Base-by-base conservation (phyloP, 1,284 basidiomycete genomes). In the Anthracocystis panici-leucophaei region DNA sequence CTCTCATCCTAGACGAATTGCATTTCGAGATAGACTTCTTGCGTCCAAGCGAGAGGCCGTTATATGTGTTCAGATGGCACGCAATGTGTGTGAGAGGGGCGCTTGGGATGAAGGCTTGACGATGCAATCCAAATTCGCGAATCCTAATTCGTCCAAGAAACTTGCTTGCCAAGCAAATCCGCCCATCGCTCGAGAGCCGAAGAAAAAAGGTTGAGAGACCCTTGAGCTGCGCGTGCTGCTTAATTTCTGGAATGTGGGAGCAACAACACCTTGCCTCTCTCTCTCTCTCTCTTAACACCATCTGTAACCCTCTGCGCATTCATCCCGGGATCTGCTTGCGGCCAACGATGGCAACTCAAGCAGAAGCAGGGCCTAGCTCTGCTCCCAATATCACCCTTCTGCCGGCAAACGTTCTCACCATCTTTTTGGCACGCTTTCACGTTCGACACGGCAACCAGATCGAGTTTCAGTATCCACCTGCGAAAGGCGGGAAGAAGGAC, bases 401-500 rank as follows among this genome's bases (percentile, higher is more conserved):
- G 20, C 73, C 73, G 35, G 52, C 67, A 44, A 80, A 80, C 48
- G 65, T 75, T n/a, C 51, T 74, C 18, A 60, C 68, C 35, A 63
- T 81, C 68, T 81, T 79, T 46, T 63, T 77, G 5, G 77, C 77
- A 4, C 62, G 59, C 21, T 81, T 81, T 21, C 77, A 81, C 53
- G 66, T 74, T 16, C 68, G 79, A 31, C 57, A 65, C 20, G 79
- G 79, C 33, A 81, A 81, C 40, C 70, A 77, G 65, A 74, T 81
- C 57, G 67, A 69, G 16, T 78, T 62, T 29, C 68, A 75, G 27
- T 66, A 72, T 46, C 77, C 75, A 8, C 64, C 74, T 0, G 31
- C 65, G 2, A 21, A 38, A 5, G 4, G 14, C 3, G 16, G 20
- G 23, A 35, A n/a, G 0, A 49, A 29, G 33, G 40, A 41, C 18